Conservation (phyloP, 345 rosid genomes). For the Lagerstroemia speciosa region DNA sequence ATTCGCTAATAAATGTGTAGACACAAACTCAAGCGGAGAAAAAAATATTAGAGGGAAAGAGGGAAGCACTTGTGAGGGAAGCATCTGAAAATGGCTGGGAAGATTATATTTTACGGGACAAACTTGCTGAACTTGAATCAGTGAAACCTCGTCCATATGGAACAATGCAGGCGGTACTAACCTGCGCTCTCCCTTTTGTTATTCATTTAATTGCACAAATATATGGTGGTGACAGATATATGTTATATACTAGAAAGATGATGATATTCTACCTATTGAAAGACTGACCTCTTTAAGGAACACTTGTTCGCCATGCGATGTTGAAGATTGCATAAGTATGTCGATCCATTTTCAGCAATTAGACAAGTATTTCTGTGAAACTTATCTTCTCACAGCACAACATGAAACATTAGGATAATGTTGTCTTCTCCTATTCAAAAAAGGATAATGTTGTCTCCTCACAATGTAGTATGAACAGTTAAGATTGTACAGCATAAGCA, state of each 20-base stretch:
- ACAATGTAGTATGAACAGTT: too few species aligned
- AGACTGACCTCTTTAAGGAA: not conserved
- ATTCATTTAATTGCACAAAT: not conserved
- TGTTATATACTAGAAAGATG: not conserved
- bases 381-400: not conserved
- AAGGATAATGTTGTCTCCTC: too few species aligned
- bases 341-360: not conserved
- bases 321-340: not conserved
- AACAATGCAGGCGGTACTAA: constrained; percentile 41
- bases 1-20: constrained; percentile 19
- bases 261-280: not conserved
- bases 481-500: too few species aligned
- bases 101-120: constrained; percentile 29
- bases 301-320: not conserved
- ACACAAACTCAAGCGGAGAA: constrained; percentile 71
- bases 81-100: constrained; percentile 28
- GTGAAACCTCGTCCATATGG: constrained; percentile 48
- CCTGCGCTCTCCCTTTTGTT: not conserved
- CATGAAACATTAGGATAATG: too few species aligned
- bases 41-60: constrained; percentile 46
- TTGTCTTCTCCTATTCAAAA: too few species aligned
- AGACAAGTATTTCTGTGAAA: not conserved
- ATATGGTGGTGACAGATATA: not conserved
- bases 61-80: constrained; percentile 42
- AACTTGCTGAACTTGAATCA: constrained; percentile 45